These are phyloP conservation scores for Debaryomyces sp. DNA, from an alignment of 1,139 yeast species.

Conservation along the genomic window DNA sequence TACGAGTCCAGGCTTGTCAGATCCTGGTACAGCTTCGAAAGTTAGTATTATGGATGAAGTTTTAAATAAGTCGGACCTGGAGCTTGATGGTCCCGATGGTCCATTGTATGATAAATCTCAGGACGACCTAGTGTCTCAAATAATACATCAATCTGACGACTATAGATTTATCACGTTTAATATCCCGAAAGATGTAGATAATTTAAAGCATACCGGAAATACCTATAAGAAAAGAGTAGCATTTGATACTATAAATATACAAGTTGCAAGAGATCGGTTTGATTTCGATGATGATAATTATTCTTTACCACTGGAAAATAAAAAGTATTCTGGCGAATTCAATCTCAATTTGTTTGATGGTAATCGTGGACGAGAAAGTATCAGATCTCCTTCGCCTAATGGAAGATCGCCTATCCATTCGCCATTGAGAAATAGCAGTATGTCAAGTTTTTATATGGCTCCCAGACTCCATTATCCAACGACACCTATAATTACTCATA, in stretches of 20 bases:
- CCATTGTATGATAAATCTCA: slow-evolving; percentile 5
- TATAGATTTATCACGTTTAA: slow-evolving; percentile 24
- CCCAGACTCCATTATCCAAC: slow-evolving; percentile 44
- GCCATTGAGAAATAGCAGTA: slow-evolving; percentile 13
- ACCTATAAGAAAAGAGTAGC: slow-evolving; percentile 24
- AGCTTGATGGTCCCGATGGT: background rate
- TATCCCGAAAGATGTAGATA: slow-evolving; percentile 17
- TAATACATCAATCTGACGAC: slow-evolving; percentile 21
- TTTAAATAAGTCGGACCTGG: background rate
- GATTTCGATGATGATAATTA: slow-evolving; percentile 13
- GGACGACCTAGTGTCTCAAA: slow-evolving; percentile 26
- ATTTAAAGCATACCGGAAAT: slow-evolving; percentile 12
- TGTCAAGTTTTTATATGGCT: slow-evolving; percentile 10
- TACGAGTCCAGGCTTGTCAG: background rate
- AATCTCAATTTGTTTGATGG: slow-evolving; percentile 4
- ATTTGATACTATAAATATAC: slow-evolving; percentile 26
- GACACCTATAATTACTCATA: slow-evolving; percentile 51
- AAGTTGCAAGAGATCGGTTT: slow-evolving; percentile 18
- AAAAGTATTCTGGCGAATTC: background rate
- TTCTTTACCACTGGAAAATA: background rate
- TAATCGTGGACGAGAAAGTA: slow-evolving; percentile 18
- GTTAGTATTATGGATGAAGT: background rate
- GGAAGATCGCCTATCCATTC: slow-evolving; percentile 14
- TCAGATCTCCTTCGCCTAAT: slow-evolving; percentile 19
- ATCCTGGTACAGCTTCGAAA: background rate